Percentiles rank a stretch among this genome's conserved stretches.
These are phyloP conservation scores for Aureobasidium sp. DNA, from an alignment of 2,329 filamentous ascomycete species.

Conservation along the genomic window DNA sequence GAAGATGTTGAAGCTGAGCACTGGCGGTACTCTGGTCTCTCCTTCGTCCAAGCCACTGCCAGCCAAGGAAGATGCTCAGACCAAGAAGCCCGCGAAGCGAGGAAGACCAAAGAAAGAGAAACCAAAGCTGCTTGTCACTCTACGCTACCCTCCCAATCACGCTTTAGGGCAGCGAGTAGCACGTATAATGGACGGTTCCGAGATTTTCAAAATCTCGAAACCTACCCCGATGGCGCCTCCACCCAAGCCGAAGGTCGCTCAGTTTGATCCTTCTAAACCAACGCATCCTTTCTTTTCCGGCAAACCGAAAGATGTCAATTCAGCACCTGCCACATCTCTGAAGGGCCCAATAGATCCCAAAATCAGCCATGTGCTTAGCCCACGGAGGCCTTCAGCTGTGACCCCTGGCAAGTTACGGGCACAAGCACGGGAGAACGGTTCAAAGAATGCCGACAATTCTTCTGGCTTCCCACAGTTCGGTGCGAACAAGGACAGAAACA, in stretches of 20 bases:
- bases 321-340: conserved; percentile 18
- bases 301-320: conserved; percentile 36
- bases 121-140: conserved; percentile 22
- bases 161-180: conserved; percentile 56
- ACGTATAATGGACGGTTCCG: conserved; percentile 48
- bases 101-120: conserved; percentile 26
- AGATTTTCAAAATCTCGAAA: conserved; percentile 21
- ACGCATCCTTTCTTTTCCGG: conserved; percentile 65
- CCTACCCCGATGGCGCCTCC: conserved; percentile 12
- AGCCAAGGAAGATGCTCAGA: conserved; percentile 17
- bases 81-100: conserved; percentile 23
- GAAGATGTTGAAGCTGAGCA: conserved; percentile 35
- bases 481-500: conserved; percentile 22
- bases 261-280: conserved; percentile 35
- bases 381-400: conserved; percentile 32
- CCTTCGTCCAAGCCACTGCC: conserved; percentile 29
- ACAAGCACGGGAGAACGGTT: conserved; percentile 24
- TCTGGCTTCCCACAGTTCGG: conserved; percentile 22
- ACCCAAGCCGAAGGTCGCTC: conserved; percentile 25
- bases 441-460: conserved; percentile 20
- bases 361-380: conserved; percentile 17
- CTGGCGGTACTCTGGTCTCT: conserved; percentile 40
- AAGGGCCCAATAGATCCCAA: conserved; percentile 15
- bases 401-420: conserved; percentile 42
- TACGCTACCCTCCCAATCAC: conserved; percentile 43